These are phyloP conservation scores for Heritiera littoralis DNA, from an alignment of 345 rosid genomes.

Conservation along the genomic window DNA sequence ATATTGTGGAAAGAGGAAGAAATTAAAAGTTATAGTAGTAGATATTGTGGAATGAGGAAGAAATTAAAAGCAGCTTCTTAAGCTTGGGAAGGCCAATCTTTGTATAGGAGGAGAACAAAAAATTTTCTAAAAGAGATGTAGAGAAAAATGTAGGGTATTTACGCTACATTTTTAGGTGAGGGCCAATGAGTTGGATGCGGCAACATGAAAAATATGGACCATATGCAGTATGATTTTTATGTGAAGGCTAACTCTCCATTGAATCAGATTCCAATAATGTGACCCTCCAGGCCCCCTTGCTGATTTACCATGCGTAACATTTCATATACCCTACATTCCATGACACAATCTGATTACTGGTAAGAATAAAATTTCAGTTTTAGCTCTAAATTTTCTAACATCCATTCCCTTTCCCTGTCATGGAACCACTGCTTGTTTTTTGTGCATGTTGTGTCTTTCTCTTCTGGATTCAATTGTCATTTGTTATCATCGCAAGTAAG, in stretches of 20 bases:
- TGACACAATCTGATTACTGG: neutral
- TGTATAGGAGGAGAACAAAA: neutral
- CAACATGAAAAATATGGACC: neutral
- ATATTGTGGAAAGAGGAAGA: neutral
- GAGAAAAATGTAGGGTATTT: neutral
- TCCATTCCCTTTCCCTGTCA: neutral
- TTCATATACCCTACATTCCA: neutral
- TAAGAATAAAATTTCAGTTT: neutral
- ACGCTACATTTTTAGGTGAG: too few species aligned
- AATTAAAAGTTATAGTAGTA: neutral
- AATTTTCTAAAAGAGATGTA: neutral
- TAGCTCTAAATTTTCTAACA: neutral
- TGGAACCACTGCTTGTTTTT: neutral
- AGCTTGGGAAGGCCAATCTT: neutral
- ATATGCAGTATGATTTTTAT: neutral
- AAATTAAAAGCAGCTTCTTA: neutral
- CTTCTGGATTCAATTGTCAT: neutral
- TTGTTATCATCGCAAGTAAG: neutral
- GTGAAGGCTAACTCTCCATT: neutral
- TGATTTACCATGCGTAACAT: neutral
- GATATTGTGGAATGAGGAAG: neutral
- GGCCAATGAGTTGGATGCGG: constrained; percentile 6
- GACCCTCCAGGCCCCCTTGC: neutral
- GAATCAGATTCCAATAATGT: constrained; percentile 10
- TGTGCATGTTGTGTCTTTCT: neutral